Evolutionary conservation across 805 yeast species (phyloP).

Genomic region (Phaffomyces thermotolerans): DNA sequence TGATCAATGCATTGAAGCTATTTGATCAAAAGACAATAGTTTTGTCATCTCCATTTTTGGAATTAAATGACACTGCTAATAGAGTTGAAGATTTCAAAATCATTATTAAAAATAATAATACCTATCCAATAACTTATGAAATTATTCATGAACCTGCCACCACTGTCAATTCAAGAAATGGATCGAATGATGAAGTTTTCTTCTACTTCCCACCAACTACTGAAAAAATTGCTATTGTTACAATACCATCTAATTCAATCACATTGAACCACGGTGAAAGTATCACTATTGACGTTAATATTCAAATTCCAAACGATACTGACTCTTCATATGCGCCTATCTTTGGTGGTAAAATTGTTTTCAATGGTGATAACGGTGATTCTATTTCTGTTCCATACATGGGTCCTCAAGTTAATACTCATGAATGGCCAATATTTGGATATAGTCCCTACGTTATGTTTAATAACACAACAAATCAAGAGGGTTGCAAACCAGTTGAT

Average conservation of each 20-base stretch:
- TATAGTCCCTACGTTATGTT: background rate
- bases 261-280: slow-evolving; percentile 10
- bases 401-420: slow-evolving; percentile 11
- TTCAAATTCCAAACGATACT: slow-evolving; percentile 5
- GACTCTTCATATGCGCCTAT: slow-evolving; percentile 3
- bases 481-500: background rate
- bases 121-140: slow-evolving; percentile 6
- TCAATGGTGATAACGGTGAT: slow-evolving; percentile 13
- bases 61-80: slow-evolving; percentile 10
- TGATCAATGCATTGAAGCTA: slow-evolving; percentile 9
- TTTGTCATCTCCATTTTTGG: slow-evolving; percentile 5
- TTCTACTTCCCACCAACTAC: slow-evolving; percentile 7
- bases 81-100: slow-evolving; percentile 11
- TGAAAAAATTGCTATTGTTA: slow-evolving; percentile 2
- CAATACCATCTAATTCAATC: background rate
- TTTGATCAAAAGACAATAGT: slow-evolving; percentile 7
- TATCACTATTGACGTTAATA: slow-evolving; percentile 7
- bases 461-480: no score
- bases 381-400: slow-evolving; percentile 12
- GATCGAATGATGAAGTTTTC: background rate
- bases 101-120: slow-evolving; percentile 6
- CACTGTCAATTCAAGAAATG: slow-evolving; percentile 6
- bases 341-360: slow-evolving; percentile 9
- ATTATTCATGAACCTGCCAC: slow-evolving; percentile 6
- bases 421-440: slow-evolving; percentile 8